phyloP scores from a whole-genome alignment of 805 yeast species.

The Kregervanrija pseudodelftensis region DNA sequence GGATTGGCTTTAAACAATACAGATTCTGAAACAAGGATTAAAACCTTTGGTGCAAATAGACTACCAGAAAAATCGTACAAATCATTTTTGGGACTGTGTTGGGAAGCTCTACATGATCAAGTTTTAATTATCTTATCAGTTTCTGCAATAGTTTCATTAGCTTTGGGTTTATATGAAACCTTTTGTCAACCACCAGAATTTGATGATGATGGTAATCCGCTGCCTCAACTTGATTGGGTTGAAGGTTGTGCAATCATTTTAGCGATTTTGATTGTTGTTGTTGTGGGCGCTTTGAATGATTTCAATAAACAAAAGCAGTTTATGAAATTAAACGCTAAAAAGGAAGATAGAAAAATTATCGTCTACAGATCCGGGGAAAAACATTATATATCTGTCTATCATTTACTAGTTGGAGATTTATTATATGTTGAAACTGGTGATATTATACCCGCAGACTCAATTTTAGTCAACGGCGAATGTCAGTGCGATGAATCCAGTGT shows the following conservation, averaged over 20 bases:
- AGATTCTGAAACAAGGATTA: constrained; percentile 31
- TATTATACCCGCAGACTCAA: constrained; percentile 81
- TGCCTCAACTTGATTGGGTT: constrained; percentile 93
- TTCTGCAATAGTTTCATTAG: constrained; percentile 86
- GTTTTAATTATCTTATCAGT: constrained; percentile 74
- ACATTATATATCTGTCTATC: constrained; percentile 59
- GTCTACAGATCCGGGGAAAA: constrained; percentile 72
- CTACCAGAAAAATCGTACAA: constrained; percentile 70
- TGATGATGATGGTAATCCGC: constrained; percentile 68
- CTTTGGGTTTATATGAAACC: constrained; percentile 86
- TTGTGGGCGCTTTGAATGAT: constrained; percentile 94
- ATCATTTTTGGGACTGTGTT: constrained; percentile 59
- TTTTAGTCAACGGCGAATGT: constrained; percentile 65
- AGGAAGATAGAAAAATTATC: constrained; percentile 73
- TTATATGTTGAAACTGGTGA: constrained; percentile 87
- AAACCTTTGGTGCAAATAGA: constrained; percentile 59
- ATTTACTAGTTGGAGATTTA: constrained; percentile 81
- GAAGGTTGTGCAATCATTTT: constrained; percentile 97
- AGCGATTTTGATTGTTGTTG: constrained; percentile 83
- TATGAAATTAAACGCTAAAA: constrained; percentile 77
- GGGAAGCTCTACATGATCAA: constrained; percentile 85
- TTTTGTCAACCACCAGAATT: constrained; percentile 74
- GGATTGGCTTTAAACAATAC: constrained; percentile 36
- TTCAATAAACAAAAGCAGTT: constrained; percentile 95
- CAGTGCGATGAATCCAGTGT: constrained; percentile 89